Evolutionary conservation across 148 eudicot genomes (phyloP).

Genomic region (Limonium bicolor): DNA sequence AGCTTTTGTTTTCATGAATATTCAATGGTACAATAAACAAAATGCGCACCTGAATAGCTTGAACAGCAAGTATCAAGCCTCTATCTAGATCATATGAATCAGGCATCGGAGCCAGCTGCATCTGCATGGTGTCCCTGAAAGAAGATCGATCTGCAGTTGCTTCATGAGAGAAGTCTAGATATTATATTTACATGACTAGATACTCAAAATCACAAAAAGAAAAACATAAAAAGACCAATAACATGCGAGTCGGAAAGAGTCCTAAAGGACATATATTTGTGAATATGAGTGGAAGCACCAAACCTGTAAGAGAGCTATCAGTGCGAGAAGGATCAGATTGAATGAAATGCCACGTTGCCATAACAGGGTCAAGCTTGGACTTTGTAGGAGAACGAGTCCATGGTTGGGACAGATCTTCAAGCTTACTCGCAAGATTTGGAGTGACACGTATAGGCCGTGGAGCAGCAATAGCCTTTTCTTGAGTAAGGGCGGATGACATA

Average conservation of each 20-base stretch:
- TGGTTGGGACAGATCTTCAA: conserved; percentile 94
- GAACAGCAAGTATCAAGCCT: conserved; percentile 96
- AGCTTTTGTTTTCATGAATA: no score
- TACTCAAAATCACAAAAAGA: no score
- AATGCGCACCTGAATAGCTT: conserved; percentile 73
- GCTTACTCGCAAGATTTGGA: conserved; percentile 56
- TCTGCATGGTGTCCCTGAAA: conserved; percentile 73
- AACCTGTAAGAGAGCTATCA: conserved; percentile 46
- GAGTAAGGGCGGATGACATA: conserved; percentile 24
- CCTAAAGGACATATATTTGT: not conserved
- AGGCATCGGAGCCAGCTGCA: conserved; percentile 97
- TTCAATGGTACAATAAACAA: not conserved
- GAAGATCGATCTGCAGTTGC: conserved; percentile 79
- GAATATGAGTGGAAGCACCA: conserved; percentile 8
- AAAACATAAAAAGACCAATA: conserved; percentile 7
- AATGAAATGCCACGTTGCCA: conserved; percentile 84
- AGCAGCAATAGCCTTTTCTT: conserved; percentile 51
- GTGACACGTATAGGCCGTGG: conserved; percentile 85
- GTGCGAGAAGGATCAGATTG: conserved; percentile 35
- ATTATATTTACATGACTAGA: conserved; percentile 5
- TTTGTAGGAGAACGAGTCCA: conserved; percentile 99
- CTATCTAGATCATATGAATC: conserved; percentile 96
- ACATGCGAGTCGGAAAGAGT: no score
- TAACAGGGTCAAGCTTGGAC: conserved; percentile 77
- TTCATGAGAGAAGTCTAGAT: conserved; percentile 52